Evolutionary conservation across 1,284 basidiomycete species (phyloP).

Genomic region (Cutaneotrichosporon mucoides): DNA sequence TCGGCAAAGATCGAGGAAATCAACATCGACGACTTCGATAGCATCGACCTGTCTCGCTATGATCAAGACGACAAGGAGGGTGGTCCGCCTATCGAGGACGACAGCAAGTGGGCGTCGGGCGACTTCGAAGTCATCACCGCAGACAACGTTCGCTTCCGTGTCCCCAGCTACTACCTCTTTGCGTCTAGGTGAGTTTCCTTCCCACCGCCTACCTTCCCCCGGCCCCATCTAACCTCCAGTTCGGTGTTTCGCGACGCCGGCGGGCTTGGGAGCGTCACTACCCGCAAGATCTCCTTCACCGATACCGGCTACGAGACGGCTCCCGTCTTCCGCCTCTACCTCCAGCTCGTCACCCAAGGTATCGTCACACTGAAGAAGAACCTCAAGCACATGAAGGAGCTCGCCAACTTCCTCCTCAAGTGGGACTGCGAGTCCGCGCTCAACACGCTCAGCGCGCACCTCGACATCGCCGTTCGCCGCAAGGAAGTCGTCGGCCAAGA

Average conservation of each 20-base stretch:
- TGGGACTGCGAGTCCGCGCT: neutral
- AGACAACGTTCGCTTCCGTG: slow-evolving; percentile 5
- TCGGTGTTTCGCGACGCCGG: neutral
- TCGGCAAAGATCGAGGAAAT: too few species aligned
- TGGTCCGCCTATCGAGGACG: neutral
- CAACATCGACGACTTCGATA: too few species aligned
- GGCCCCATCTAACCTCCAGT: neutral
- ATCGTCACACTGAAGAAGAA: neutral
- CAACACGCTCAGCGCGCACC: too few species aligned
- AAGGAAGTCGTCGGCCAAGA: too few species aligned
- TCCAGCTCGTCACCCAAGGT: neutral
- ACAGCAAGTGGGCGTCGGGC: neutral
- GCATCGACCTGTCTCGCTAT: too few species aligned
- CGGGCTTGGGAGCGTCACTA: neutral
- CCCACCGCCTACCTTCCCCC: neutral
- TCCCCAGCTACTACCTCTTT: neutral
- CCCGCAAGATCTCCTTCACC: neutral
- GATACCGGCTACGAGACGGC: neutral
- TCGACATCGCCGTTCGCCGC: neutral
- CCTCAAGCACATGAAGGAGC: neutral
- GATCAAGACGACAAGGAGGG: too few species aligned
- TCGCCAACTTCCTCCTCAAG: neutral
- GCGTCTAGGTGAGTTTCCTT: neutral
- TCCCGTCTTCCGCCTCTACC: neutral
- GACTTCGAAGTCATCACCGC: slow-evolving; percentile 2